phyloP scores from a whole-genome alignment of 2,329 filamentous ascomycete genomes.

The Nemania abortiva region DNA sequence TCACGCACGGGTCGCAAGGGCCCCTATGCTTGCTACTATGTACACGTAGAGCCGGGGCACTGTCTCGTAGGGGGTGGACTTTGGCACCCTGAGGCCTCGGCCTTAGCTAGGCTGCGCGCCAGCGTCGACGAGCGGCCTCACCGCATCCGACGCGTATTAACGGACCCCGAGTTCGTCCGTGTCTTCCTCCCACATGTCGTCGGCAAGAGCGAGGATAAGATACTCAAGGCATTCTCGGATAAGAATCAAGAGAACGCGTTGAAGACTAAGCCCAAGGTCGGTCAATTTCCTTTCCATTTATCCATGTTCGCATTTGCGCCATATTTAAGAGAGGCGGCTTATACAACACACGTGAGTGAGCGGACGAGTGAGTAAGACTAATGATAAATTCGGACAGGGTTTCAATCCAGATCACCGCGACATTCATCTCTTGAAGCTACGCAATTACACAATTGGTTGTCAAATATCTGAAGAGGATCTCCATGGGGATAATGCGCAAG shows the following conservation, averaged over 20 bases:
- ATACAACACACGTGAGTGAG: not conserved
- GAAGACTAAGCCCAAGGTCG: conserved; percentile 87
- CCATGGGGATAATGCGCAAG: conserved; percentile 70
- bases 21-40: conserved; percentile 88
- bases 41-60: conserved; percentile 80
- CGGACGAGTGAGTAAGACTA: not conserved
- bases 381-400: conserved; percentile 63
- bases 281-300: conserved; percentile 40
- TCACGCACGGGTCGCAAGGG: conserved; percentile 89
- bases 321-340: not conserved
- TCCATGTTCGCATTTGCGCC: conserved; percentile 8
- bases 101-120: conserved; percentile 75
- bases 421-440: conserved; percentile 82
- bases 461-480: conserved; percentile 76
- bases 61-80: conserved; percentile 85
- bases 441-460: conserved; percentile 80
- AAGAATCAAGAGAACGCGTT: conserved; percentile 80
- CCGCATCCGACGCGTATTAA: conserved; percentile 76
- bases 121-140: conserved; percentile 81
- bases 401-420: conserved; percentile 80
- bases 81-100: conserved; percentile 79
- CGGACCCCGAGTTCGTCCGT: conserved; percentile 69
- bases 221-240: conserved; percentile 75
- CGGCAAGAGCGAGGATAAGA: conserved; percentile 59
- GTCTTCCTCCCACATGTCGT: conserved; percentile 71